Base-by-base conservation (phyloP, 1,284 basidiomycete genomes). In the Entoloma clypeatum region DNA sequence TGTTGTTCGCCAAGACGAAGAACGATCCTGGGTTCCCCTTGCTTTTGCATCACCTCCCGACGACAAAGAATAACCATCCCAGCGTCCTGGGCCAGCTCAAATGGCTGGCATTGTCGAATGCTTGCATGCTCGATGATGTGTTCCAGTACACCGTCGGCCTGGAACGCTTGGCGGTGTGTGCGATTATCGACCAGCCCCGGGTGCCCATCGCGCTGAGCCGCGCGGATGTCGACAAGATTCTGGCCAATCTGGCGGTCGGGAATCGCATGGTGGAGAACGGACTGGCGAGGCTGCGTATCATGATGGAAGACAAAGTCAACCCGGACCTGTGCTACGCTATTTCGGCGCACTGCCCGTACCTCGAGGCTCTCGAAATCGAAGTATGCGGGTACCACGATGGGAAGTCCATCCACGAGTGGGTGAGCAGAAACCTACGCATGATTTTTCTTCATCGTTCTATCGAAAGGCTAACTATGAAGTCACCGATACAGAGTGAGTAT, bases 381-480 rank as follows among this genome's bases (percentile, higher is more conserved):
- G 50, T 59, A 3, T 68, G 65, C 47, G 63, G 63, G 29, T 66
- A 66, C 44, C 58, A 59, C 27, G 60, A 66, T 29, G 61, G 61
- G 25, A 62, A 63, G 25, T 53, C 56, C 4, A 57, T 59, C 8
- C 52, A 57, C 36, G 56, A 62, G 25, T 67, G 65, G 65, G 65
- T 65, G 36, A 48, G 62, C 53, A 21, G 27, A 30, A 27, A 28
- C 19, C 39, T 28, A 14, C 23, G 25, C 44, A 13, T 35, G 18
- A n/a, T 16, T 36, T 14, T 34, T 36, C 23, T 18, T 25, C 16
- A 31, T 39, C 8, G 13, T 19, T 38, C 27, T 21, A n/a, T 32
- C 13, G 14, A 18, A 14, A 6, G 28, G 16, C n/a, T 28, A 23
- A 33, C 36, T 10, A 24, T 37, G 31, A 28, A 33, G 39, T 35